Base-by-base conservation (phyloP, 306 rosid genomes). In the Senna tora region DNA sequence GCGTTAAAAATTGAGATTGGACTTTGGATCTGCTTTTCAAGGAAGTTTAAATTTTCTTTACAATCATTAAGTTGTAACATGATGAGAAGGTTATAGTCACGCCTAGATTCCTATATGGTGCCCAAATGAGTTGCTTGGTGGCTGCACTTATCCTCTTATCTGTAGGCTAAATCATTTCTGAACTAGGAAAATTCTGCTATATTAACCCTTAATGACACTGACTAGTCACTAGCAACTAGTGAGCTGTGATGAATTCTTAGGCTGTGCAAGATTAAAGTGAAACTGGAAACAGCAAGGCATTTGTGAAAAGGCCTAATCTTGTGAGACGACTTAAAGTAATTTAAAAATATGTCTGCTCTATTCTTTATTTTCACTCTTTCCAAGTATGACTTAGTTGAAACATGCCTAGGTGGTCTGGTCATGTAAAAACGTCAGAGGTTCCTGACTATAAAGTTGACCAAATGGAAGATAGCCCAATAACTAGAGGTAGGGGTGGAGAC, bases 81-180 rank as follows among this genome's bases (percentile, higher is more conserved):
- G 63, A 49, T 12, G 36, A 59, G 70, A 68, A 16, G 53, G 22
- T 66, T 59, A 5, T 28, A 15, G n/a, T 41, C 71, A 13, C 59
- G 42, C 54, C 5, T 30, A 9, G 32, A 46, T 16, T 34, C 17
- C 16, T 79, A 42, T 59, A 65, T 34, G 38, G 42, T 67, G 36
- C 14, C 25, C 47, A 15, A 15, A 45, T 7, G 36, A 49, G 75
- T 51, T 19, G 11, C 30, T 60, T 38, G 30, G 52, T 54, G 51
- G 30, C 55, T 50, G 14, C 47, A 33, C 62, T 49, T 72, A 55
- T 46, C 61, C 45, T 62, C 75, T 59, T 74, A 39, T 73, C 20
- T 52, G 32, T 15, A 32, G 34, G 11, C 34, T 66, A 39, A 22
- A 65, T 14, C 2, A 28, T 28, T 77, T 65, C 32, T 19, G 39